Conservation (phyloP, 2,329 filamentous ascomycete species). For the Cercospora brassicicola region DNA sequence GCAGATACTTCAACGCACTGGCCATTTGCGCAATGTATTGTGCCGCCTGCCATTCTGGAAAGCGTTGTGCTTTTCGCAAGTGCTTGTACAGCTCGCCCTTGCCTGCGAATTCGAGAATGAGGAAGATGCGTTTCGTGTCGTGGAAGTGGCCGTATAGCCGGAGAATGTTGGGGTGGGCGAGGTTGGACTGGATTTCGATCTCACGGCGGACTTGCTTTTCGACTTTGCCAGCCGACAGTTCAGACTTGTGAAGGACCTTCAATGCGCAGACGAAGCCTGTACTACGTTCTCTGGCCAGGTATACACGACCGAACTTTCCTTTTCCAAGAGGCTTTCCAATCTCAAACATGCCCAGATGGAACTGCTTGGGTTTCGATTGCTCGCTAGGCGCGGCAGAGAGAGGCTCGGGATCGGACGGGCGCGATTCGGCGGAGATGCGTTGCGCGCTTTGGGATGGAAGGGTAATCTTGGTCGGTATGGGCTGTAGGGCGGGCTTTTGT, state of each 20-base stretch:
- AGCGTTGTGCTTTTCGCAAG: constrained; percentile 72
- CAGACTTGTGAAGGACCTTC: constrained; percentile 82
- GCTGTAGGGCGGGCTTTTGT: constrained; percentile 35
- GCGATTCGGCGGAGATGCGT: constrained; percentile 38
- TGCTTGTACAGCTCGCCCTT: constrained; percentile 89
- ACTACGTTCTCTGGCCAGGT: constrained; percentile 75
- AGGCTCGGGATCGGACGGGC: constrained; percentile 31
- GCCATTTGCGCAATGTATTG: constrained; percentile 90
- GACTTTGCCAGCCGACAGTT: constrained; percentile 75
- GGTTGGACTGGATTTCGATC: constrained; percentile 85
- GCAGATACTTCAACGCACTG: constrained; percentile 82
- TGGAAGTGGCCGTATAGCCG: constrained; percentile 86
- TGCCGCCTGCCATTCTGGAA: constrained; percentile 82
- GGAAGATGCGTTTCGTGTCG: constrained; percentile 81
- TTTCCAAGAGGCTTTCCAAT: constrained; percentile 84
- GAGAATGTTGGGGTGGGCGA: constrained; percentile 82
- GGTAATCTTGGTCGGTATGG: constrained; percentile 63
- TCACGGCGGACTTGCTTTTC: constrained; percentile 86
- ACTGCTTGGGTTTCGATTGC: constrained; percentile 54
- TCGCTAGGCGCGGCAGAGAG: constrained; percentile 26
- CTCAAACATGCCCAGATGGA: constrained; percentile 92
- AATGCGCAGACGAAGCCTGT: constrained; percentile 82
- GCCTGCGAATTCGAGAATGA: constrained; percentile 83
- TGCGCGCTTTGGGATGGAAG: constrained; percentile 66
- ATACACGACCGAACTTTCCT: constrained; percentile 84